These are phyloP conservation scores for Magnusiomyces clavatus DNA, from an alignment of 1,139 yeast species.

Conservation along the genomic window DNA sequence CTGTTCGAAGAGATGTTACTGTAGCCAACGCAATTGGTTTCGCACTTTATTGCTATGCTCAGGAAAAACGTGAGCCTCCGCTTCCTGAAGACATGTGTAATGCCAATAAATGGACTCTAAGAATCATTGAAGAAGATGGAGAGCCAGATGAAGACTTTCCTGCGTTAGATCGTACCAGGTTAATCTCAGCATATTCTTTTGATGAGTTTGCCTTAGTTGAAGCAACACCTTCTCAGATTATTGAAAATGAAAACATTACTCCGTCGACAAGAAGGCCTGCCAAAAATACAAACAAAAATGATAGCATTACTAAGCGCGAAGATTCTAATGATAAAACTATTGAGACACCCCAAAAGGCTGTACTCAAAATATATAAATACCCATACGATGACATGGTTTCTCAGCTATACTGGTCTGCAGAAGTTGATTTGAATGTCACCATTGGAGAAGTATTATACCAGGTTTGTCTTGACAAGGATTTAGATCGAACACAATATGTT, in stretches of 20 bases:
- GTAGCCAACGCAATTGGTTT: constrained; percentile 39
- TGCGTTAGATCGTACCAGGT: constrained; percentile 36
- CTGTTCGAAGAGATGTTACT: constrained; percentile 34
- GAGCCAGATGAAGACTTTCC: constrained; percentile 43
- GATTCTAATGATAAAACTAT: constrained; percentile 2
- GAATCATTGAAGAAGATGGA: constrained; percentile 41
- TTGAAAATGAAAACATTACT: constrained; percentile 30
- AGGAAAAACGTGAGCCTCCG: constrained; percentile 27
- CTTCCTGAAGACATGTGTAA: constrained; percentile 29
- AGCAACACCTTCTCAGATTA: constrained; percentile 32
- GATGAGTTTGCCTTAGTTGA: constrained; percentile 40
- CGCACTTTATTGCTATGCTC: constrained; percentile 31
- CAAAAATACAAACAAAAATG: constrained; percentile 10
- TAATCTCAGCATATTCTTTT: constrained; percentile 36
- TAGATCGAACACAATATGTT: constrained; percentile 30
- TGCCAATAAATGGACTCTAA: constrained; percentile 36
- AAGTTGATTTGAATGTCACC: constrained; percentile 19
- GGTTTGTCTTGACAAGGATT: constrained; percentile 29
- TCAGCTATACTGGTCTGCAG: constrained; percentile 26
- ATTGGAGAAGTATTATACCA: constrained; percentile 26
- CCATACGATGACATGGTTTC: constrained; percentile 32
- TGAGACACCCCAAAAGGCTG: constrained; percentile 13
- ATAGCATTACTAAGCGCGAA: constrained; percentile 4
- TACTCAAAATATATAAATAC: constrained; percentile 26
- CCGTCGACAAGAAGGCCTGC: constrained; percentile 19